A percentile compares a stretch with the other conserved stretches of the same genome.
phyloP scores from a whole-genome alignment of 176 grass and related monocot species.

The Themeda triandra region DNA sequence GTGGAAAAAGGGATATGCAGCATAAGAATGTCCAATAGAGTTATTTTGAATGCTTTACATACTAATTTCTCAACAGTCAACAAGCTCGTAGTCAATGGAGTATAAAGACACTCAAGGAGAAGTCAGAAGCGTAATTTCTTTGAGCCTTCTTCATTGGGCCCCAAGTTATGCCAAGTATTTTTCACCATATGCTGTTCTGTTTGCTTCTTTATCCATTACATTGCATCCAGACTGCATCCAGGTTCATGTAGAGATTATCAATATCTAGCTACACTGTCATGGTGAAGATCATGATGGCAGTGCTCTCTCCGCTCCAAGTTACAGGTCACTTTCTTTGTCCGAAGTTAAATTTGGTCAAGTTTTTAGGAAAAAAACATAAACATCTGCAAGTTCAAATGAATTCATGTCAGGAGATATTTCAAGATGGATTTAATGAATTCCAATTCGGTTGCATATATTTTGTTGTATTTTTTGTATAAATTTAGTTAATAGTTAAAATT shows the following conservation, averaged over 20 bases:
- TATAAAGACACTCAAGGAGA: background rate
- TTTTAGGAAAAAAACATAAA: too few species aligned
- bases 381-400: background rate
- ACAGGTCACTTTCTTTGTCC: background rate
- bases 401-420: background rate
- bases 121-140: constrained; percentile 9
- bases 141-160: too few species aligned
- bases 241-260: background rate
- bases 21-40: background rate
- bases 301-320: background rate
- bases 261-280: background rate
- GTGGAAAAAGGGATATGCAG: background rate
- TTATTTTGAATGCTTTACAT: background rate
- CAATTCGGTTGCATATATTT: background rate
- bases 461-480: background rate
- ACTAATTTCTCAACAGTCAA: background rate
- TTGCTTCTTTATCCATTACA: background rate
- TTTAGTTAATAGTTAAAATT: background rate
- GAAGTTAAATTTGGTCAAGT: background rate
- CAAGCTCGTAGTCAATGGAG: background rate
- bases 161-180: background rate
- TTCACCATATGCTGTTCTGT: background rate
- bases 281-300: background rate
- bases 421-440: background rate
- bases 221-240: background rate